These are phyloP conservation scores for Moringa oleifera DNA, from an alignment of 345 rosid genomes.

Conservation along the genomic window DNA sequence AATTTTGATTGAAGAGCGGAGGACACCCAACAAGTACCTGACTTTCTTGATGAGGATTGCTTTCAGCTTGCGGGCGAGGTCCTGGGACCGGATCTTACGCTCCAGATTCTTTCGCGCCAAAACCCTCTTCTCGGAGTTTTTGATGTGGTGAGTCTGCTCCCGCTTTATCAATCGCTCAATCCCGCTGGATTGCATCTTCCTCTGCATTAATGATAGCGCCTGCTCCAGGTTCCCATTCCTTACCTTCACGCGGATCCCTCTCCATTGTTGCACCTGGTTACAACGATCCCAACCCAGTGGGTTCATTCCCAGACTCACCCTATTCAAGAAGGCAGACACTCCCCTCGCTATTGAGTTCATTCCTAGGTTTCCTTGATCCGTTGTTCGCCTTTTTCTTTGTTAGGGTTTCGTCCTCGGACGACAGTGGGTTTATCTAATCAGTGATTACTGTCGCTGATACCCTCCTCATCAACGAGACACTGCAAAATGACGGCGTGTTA, in stretches of 20 bases:
- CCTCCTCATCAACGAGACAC: too few relatives aligned
- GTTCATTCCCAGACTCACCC: conserved; percentile 19
- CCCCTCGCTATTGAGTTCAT: conserved; percentile 30
- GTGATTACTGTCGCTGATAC: too few relatives aligned
- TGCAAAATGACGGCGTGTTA: too few relatives aligned
- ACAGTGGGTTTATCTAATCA: background rate
- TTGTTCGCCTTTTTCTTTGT: background rate
- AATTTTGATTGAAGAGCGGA: background rate
- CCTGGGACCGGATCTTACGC: conserved; percentile 61
- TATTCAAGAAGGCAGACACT: conserved; percentile 23
- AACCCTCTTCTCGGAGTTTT: conserved; percentile 92
- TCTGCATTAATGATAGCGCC: conserved; percentile 63
- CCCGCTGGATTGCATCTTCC: conserved; percentile 82
- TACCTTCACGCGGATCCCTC: conserved; percentile 88
- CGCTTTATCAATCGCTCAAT: conserved; percentile 78
- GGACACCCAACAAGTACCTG: conserved; percentile 32
- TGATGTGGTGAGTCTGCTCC: conserved; percentile 57
- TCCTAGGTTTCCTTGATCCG: background rate
- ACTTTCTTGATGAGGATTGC: conserved; percentile 68
- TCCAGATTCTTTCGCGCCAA: conserved; percentile 72
- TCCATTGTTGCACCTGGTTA: conserved; percentile 44
- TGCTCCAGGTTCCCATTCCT: conserved; percentile 54
- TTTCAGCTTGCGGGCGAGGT: conserved; percentile 71
- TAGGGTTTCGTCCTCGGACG: background rate
- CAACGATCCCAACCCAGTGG: background rate